Base-by-base conservation (phyloP, 176 grass and related monocot genomes). In the Paspalum notatum region DNA sequence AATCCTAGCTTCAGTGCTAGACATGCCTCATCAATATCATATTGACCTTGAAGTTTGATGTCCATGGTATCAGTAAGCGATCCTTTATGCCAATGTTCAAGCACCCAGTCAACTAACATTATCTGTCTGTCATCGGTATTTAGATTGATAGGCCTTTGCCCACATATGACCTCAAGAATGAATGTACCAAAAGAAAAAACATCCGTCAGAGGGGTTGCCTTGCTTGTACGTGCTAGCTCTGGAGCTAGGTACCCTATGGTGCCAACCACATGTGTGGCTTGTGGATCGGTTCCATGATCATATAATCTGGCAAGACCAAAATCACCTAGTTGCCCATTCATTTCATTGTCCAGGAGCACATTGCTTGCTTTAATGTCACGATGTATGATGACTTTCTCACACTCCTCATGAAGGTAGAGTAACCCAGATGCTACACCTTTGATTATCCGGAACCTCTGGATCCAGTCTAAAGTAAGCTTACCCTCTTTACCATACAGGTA, bases 301-400 rank as follows among this genome's bases (percentile, higher is more conserved):
- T 66, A 66, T 38, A 66, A 66, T 66, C 9, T 66, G 20, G 63
- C 63, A 0, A 66, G 63, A 66, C 63, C 63, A 42, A 66, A 66
- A 42, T 66, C 63, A 66, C 63, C 38, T n/a, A 66, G 8, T 4
- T 16, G 8, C 17, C n/a, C n/a, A n/a, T n/a, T n/a, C n/a, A n/a
- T n/a, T n/a, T n/a, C n/a, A n/a, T n/a, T n/a, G n/a, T n/a, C n/a
- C n/a, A n/a, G n/a, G n/a, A n/a, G n/a, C n/a, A n/a, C n/a, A n/a
- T n/a, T n/a, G n/a, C n/a, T n/a, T n/a, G n/a, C n/a, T n/a, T n/a
- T n/a, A n/a, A n/a, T n/a, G n/a, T n/a, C n/a, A n/a, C n/a, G n/a
- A n/a, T n/a, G n/a, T n/a, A n/a, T n/a, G n/a, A n/a, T n/a, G n/a
- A n/a, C n/a, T n/a, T n/a, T n/a, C n/a, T n/a, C n/a, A n/a, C n/a